Base-by-base conservation (phyloP, 768 basidiomycete genomes). In the Neoboletus magnificus region DNA sequence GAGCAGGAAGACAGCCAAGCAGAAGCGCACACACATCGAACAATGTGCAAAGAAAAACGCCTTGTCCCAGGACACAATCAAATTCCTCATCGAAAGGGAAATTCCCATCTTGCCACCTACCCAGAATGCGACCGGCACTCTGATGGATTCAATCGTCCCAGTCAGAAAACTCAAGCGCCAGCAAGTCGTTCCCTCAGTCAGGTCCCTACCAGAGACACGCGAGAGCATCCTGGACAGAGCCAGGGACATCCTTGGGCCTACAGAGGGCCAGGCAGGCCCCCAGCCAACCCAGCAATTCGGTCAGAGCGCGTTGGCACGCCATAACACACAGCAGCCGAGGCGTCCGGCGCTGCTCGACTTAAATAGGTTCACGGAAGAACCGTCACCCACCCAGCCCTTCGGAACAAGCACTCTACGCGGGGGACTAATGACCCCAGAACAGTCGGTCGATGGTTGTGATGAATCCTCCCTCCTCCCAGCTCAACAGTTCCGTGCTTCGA, bases 11-110 rank as follows among this genome's bases (percentile, higher is more conserved):
- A 80, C 80, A 4, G 72, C 72, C 12, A 59, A 70, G 18, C 82
- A 86, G 63, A 93, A 93, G 68, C 69, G 81, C 65, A 60, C 76
- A 3, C 91, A 93, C 65, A 80, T 93, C 39, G 76, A 77, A 47
- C 73, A 76, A 7, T 93, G 91, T 66, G 82, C 86, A 13, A 84
- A 79, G 70, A 91, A 85, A 68, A 74, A 75, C 22, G 72, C 67
- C 5, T 70, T 86, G 40, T 73, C 75, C 7, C 71, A 80, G 30
- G 82, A 83, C 6, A 89, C 87, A 2, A 59, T 92, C 32, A 68
- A 70, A 3, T 56, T 73, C 27, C 74, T 89, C 25, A 66, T 91
- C 6, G 72, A 73, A 27, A 77, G 79, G 58, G 83, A 84, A 62
- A 58, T 83, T 11, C 67, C 68, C 35, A 2, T 11, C 40, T 18